phyloP scores from a whole-genome alignment of 228 moss, liverwort and hornwort species.

The Sphagnum fallax region DNA sequence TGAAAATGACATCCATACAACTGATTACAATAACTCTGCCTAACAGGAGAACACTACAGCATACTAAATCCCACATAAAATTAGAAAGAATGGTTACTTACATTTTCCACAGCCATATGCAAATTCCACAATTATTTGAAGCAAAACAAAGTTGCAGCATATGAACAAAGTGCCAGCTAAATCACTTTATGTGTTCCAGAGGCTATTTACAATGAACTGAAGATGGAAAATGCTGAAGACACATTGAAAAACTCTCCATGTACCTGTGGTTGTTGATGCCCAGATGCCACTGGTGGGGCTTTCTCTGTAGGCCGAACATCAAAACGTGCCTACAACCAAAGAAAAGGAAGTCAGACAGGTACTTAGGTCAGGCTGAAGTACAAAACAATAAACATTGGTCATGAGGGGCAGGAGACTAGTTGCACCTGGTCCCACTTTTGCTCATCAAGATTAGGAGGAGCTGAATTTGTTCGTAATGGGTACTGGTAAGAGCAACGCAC shows the following conservation, averaged over 20 bases:
- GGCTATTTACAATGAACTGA: no score
- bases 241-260: not conserved
- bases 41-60: no score
- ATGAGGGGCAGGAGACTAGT: no score
- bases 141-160: no score
- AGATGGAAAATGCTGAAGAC: not conserved
- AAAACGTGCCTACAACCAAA: slow-evolving; percentile 42
- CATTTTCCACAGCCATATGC: no score
- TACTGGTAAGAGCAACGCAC: slow-evolving; percentile 9
- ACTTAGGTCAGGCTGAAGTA: no score
- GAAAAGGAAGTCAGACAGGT: not conserved
- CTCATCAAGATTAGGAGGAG: slow-evolving; percentile 95
- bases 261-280: slow-evolving; percentile 61
- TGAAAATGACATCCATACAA: no score
- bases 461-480: slow-evolving; percentile 77
- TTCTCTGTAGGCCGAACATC: slow-evolving; percentile 41
- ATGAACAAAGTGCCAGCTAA: not conserved
- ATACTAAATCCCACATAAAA: no score
- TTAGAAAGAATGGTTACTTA: no score
- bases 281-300: slow-evolving; percentile 34
- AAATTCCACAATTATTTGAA: no score
- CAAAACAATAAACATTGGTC: no score
- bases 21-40: no score
- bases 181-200: not conserved
- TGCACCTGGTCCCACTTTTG: slow-evolving; percentile 83